These are phyloP conservation scores for Phylloporus scabripes DNA, from an alignment of 768 basidiomycete species.

Conservation along the genomic window DNA sequence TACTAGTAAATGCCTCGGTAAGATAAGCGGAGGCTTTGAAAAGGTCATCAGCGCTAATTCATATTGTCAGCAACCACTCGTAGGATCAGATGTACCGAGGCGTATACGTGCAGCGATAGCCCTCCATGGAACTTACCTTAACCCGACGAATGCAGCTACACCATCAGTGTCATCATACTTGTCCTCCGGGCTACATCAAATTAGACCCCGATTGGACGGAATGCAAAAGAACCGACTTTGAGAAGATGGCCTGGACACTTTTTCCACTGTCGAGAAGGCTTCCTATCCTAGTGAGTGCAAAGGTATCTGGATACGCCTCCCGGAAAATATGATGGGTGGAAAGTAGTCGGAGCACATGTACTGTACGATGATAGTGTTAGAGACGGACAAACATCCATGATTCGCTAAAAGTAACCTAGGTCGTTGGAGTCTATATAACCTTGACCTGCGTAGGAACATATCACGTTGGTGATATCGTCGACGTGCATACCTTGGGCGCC, in stretches of 20 bases:
- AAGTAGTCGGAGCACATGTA: slow-evolving; percentile 67
- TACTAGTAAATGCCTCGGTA: slow-evolving; percentile 51
- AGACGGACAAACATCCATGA: background rate
- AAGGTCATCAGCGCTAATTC: slow-evolving; percentile 63
- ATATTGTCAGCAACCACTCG: slow-evolving; percentile 1
- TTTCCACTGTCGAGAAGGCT: slow-evolving; percentile 67
- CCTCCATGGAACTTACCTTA: slow-evolving; percentile 43
- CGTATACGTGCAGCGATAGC: background rate
- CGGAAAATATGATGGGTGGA: slow-evolving; percentile 73
- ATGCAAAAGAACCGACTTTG: slow-evolving; percentile 34
- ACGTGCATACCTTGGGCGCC: slow-evolving; percentile 16
- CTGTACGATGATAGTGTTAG: slow-evolving; percentile 29
- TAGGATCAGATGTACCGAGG: background rate
- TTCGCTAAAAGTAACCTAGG: slow-evolving; percentile 8
- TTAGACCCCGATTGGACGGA: background rate
- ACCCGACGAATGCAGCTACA: slow-evolving; percentile 62
- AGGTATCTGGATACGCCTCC: slow-evolving; percentile 66
- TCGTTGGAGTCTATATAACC: slow-evolving; percentile 16
- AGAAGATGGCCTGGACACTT: slow-evolving; percentile 41
- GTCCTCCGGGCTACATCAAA: slow-evolving; percentile 41
- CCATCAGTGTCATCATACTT: slow-evolving; percentile 67
- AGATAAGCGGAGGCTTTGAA: slow-evolving; percentile 73
- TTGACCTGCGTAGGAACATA: slow-evolving; percentile 14
- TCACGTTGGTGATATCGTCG: slow-evolving; percentile 19
- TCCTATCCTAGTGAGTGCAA: slow-evolving; percentile 65